phyloP scores from a whole-genome alignment of 352 stramenopile species.

The Phytophthora pinifolia region DNA sequence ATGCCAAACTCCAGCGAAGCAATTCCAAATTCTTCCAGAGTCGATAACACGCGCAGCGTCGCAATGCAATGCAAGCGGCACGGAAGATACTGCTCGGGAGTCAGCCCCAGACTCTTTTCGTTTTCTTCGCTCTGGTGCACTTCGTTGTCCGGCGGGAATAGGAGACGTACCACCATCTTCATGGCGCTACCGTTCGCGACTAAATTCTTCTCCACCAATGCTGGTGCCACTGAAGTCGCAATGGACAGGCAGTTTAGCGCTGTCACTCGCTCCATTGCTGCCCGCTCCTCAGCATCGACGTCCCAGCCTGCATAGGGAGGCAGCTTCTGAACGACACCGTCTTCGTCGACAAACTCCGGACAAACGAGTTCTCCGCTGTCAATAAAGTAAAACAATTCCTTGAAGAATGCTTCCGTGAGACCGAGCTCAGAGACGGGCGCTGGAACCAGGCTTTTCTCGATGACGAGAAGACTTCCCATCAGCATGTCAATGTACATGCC shows the following conservation, averaged over 20 bases:
- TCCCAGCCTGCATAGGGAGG: slow-evolving; percentile 63
- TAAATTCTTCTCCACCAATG: slow-evolving; percentile 60
- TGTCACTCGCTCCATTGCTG: slow-evolving; percentile 55
- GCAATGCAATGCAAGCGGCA: slow-evolving; percentile 62
- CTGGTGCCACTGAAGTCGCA: slow-evolving; percentile 50
- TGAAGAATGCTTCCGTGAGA: slow-evolving; percentile 69
- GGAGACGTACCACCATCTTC: slow-evolving; percentile 72
- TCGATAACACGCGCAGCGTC: slow-evolving; percentile 58
- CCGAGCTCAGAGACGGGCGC: slow-evolving; percentile 47
- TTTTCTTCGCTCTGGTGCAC: slow-evolving; percentile 64
- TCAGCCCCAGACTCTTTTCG: slow-evolving; percentile 51
- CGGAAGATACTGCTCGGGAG: slow-evolving; percentile 60
- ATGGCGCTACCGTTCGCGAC: slow-evolving; percentile 53
- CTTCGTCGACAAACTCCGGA: slow-evolving; percentile 31
- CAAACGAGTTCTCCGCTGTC: slow-evolving; percentile 55
- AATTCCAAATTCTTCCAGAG: slow-evolving; percentile 52
- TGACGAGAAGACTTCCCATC: slow-evolving; percentile 63
- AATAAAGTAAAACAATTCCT: slow-evolving; percentile 77
- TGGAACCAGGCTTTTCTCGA: slow-evolving; percentile 55
- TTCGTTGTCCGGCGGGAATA: slow-evolving; percentile 80
- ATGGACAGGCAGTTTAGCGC: slow-evolving; percentile 70
- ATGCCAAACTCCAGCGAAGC: slow-evolving; percentile 58
- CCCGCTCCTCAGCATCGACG: slow-evolving; percentile 44
- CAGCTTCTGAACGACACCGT: slow-evolving; percentile 34
- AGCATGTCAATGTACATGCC: slow-evolving; percentile 79